Base-by-base conservation (phyloP, 2,329 filamentous ascomycete genomes). In the Aspergillus intermedius region DNA sequence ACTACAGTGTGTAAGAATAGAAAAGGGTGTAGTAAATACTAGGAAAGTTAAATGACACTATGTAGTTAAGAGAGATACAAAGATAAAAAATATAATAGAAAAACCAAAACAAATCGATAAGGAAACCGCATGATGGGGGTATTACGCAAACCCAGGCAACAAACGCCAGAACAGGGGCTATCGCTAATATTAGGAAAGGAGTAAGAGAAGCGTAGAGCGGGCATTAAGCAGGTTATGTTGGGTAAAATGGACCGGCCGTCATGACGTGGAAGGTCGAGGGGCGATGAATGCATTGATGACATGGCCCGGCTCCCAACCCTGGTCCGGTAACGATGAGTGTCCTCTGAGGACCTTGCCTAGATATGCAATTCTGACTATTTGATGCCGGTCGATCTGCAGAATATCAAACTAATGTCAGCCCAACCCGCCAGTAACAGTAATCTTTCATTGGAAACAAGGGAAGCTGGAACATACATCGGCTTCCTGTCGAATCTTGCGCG, bases 261-360 rank as follows among this genome's bases (percentile, higher is more conserved):
- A 48, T 46, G 46, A 57, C n/a, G 52, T 28, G 9, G 57, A 52
- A 39, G 48, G 48, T 5, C 54, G 55, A 5, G 55, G 39, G 25
- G 73, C 83, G 46, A 93, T 80, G 50, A 93, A 74, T 19, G 85
- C 89, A 64, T 91, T 93, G 47, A 95, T 71, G 30, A 93, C 75
- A 62, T 93, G 79, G 32, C 83, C 86, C 52, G 79, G 76, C 58
- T 83, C 80, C 87, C 88, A 95, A 44, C 86, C 86, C 58, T 93
- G 86, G 3, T 78, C 77, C 41, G 74, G 67, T 15, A 95, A 67
- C 1, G 84, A 77, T 17, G 79, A 65, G 47, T 77, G 76, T 54
- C 91, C 87, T 55, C 83, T 82, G 42, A 95, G 77, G 45, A 91
- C 80, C 63, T 83, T 88, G 56, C 91, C 91, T 68, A 93, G 78